A percentile compares a stretch with the other conserved stretches of the same genome.
Conservation (phyloP, 805 yeast genomes). For the Candida adriatica region DNA sequence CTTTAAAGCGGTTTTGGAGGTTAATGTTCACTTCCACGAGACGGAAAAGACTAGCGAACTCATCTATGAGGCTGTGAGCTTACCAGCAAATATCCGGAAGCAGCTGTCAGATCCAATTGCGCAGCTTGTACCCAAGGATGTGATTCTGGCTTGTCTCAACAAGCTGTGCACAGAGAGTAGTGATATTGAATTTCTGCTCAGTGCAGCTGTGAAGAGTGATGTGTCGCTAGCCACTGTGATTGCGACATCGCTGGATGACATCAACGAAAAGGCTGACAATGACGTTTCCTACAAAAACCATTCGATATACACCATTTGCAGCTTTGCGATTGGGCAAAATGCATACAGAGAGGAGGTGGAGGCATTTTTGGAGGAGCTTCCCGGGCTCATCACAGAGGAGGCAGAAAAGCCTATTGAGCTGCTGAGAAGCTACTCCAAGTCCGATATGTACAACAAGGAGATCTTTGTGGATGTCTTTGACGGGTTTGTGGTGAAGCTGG, state of each 20-base stretch:
- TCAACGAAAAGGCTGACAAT: conserved; percentile 14
- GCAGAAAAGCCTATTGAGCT: conserved; percentile 28
- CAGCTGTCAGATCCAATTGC: conserved; percentile 19
- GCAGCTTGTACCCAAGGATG: conserved; percentile 11
- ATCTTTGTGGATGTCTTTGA: conserved; percentile 27
- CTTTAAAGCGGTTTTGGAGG: conserved; percentile 23
- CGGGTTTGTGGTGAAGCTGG: conserved; percentile 20
- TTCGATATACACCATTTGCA: conserved; percentile 24
- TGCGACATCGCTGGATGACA: conserved; percentile 12
- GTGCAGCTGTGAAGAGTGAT: conserved; percentile 6
- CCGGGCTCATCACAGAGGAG: conserved; percentile 25
- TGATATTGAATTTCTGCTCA: conserved; percentile 8
- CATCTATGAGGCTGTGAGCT: conserved; percentile 14
- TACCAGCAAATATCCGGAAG: conserved; percentile 12
- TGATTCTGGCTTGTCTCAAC: conserved; percentile 2
- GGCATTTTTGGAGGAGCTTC: conserved; percentile 29
- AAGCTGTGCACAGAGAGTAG: conserved; percentile 5
- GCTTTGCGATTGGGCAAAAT: conserved; percentile 22
- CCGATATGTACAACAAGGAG: conserved; percentile 16
- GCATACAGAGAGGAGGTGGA: conserved; percentile 24
- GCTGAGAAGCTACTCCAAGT: conserved; percentile 27
- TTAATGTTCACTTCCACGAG: conserved; percentile 8
- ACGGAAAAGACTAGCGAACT: conserved; percentile 3
- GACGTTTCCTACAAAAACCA: conserved; percentile 19
- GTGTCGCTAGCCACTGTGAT: conserved; percentile 14